These are phyloP conservation scores for Plasmodium vinckei DNA, from an alignment of 169 alveolate genomes.

Conservation along the genomic window DNA sequence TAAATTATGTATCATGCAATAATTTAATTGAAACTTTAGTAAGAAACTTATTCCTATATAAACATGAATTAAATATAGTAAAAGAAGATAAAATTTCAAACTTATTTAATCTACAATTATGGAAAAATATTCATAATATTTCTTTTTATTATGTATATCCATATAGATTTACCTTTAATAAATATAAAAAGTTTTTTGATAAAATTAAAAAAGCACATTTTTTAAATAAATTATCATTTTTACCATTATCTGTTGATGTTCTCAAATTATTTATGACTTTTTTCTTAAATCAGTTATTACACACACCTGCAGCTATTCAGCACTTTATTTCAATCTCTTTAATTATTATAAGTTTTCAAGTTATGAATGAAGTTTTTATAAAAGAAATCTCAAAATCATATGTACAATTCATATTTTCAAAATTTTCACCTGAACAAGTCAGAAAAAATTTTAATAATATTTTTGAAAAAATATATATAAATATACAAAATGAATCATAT, in stretches of 20 bases:
- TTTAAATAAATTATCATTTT: conserved; percentile 44
- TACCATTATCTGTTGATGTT: conserved; percentile 45
- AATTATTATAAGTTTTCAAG: conserved; percentile 37
- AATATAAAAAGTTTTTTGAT: conserved; percentile 34
- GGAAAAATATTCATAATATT: conserved; percentile 50
- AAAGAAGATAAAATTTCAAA: conserved; percentile 36
- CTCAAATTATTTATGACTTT: conserved; percentile 47
- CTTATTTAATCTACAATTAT: conserved; percentile 39
- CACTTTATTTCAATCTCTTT: conserved; percentile 64
- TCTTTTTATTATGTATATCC: conserved; percentile 61
- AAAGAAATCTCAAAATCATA: conserved; percentile 61
- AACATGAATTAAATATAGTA: conserved; percentile 40
- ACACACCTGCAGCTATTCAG: conserved; percentile 34
- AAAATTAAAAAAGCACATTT: conserved; percentile 42
- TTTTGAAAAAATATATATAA: background rate
- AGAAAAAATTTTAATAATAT: conserved; percentile 31
- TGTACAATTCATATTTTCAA: conserved; percentile 35
- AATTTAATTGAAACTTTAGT: conserved; percentile 49
- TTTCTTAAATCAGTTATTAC: conserved; percentile 36
- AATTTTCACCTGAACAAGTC: conserved; percentile 5
- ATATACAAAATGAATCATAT: conserved; percentile 2
- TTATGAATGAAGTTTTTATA: conserved; percentile 70
- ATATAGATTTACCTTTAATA: conserved; percentile 57
- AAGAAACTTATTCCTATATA: conserved; percentile 31
- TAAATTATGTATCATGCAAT: conserved; percentile 52